Conservation (phyloP, 208 protist genomes). For the Acanthamoeba royreba region DNA sequence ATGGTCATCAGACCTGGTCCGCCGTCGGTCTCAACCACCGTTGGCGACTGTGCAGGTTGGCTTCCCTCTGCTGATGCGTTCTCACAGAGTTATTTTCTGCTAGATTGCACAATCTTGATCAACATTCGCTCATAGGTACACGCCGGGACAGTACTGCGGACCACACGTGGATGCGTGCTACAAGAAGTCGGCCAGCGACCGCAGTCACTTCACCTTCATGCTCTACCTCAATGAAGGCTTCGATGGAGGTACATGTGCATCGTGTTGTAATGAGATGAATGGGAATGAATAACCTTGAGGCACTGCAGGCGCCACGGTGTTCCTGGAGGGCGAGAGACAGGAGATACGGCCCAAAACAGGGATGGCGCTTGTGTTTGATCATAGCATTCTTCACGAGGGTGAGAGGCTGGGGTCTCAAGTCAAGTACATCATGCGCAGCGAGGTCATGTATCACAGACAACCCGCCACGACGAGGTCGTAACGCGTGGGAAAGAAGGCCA, state of each 20-base stretch:
- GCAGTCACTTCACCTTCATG: neutral
- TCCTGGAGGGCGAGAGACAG: neutral
- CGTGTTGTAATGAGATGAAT: neutral
- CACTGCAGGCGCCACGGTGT: neutral
- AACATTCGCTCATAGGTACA: neutral
- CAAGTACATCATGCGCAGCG: conserved; percentile 8
- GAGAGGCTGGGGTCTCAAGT: neutral
- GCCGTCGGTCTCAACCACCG: neutral
- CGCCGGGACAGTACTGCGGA: neutral
- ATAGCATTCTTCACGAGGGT: neutral
- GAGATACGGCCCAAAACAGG: neutral
- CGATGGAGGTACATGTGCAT: neutral
- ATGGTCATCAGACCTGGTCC: neutral
- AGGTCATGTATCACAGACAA: neutral
- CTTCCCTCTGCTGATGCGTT: neutral
- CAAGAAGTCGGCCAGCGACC: neutral
- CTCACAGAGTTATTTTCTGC: neutral
- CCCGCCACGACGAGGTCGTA: neutral
- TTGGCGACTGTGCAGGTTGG: neutral
- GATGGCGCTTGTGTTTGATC: neutral
- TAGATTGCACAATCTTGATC: neutral
- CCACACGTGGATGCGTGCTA: neutral
- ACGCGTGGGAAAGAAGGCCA: neutral
- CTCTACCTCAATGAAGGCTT: conserved; percentile 4
- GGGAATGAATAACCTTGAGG: neutral